phyloP scores from a whole-genome alignment of 2,329 filamentous ascomycete species.

The Colletotrichum sp. region DNA sequence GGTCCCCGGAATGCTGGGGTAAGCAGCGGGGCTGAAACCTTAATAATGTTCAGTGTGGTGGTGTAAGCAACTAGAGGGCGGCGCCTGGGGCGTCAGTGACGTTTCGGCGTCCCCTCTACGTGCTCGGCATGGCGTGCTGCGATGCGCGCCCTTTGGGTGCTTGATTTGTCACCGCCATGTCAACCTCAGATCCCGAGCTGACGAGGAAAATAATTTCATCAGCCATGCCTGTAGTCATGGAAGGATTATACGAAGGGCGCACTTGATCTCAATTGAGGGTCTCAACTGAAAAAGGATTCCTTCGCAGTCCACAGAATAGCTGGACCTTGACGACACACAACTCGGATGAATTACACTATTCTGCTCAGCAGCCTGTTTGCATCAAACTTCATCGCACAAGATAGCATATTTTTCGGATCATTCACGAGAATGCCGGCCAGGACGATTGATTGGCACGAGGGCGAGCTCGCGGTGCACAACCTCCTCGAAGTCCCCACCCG shows the following conservation, averaged over 20 bases:
- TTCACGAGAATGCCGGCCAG: constrained; percentile 30
- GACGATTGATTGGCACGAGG: constrained; percentile 60
- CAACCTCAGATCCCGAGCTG: not conserved
- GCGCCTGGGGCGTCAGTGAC: not conserved
- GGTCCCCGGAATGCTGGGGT: not conserved
- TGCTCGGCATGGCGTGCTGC: not conserved
- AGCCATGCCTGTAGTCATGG: not conserved
- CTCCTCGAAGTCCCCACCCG: constrained; percentile 61
- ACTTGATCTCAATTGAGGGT: not conserved
- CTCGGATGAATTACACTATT: constrained; percentile 1
- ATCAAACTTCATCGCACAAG: not conserved
- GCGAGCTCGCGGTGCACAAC: constrained; percentile 69
- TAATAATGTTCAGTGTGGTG: not conserved
- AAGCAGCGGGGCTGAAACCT: not conserved
- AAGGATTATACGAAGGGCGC: not conserved
- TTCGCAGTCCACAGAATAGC: not conserved
- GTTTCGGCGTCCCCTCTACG: not conserved
- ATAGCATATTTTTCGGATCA: not conserved
- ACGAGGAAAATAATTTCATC: not conserved
- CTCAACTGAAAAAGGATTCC: not conserved
- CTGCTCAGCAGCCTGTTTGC: not conserved
- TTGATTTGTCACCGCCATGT: constrained; percentile 16
- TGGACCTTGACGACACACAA: not conserved
- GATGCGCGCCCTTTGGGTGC: not conserved
- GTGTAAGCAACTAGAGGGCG: not conserved